phyloP scores from a whole-genome alignment of 495 filamentous ascomycete genomes.

The Geopyxis carbonaria region DNA sequence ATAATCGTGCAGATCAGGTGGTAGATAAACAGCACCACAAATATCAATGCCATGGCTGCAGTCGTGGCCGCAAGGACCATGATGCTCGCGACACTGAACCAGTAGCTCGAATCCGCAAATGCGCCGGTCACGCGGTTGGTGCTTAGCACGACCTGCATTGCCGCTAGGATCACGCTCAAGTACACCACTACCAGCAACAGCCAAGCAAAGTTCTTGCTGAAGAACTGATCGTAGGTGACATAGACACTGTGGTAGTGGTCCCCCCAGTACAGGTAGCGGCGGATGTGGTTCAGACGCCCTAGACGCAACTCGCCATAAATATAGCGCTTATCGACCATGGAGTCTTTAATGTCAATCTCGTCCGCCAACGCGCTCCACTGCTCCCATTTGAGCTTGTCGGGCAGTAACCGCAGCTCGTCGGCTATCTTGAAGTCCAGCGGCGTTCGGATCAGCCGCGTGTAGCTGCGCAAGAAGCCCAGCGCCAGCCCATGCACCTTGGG shows the following conservation, averaged over 20 bases:
- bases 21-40: conserved; percentile 3
- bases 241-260: conserved; percentile 18
- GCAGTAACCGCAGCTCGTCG: conserved; percentile 18
- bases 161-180: conserved; percentile 23
- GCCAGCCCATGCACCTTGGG: conserved; percentile 19
- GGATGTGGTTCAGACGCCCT: conserved; percentile 25
- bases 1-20: conserved; percentile 1
- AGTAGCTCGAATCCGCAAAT: background rate
- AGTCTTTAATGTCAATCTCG: background rate
- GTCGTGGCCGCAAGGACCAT: background rate
- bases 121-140: background rate
- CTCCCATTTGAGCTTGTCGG: conserved; percentile 17
- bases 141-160: conserved; percentile 27
- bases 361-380: conserved; percentile 8
- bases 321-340: conserved; percentile 22
- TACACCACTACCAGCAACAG: conserved; percentile 23
- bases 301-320: conserved; percentile 30
- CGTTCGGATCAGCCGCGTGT: conserved; percentile 27
- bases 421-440: conserved; percentile 31
- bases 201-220: conserved; percentile 25
- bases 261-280: background rate
- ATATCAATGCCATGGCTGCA: background rate
- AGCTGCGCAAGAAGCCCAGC: conserved; percentile 30
- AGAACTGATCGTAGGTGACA: conserved; percentile 17
- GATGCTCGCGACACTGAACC: background rate